Conservation (phyloP, 495 filamentous ascomycete species). For the Immersiella caudata region DNA sequence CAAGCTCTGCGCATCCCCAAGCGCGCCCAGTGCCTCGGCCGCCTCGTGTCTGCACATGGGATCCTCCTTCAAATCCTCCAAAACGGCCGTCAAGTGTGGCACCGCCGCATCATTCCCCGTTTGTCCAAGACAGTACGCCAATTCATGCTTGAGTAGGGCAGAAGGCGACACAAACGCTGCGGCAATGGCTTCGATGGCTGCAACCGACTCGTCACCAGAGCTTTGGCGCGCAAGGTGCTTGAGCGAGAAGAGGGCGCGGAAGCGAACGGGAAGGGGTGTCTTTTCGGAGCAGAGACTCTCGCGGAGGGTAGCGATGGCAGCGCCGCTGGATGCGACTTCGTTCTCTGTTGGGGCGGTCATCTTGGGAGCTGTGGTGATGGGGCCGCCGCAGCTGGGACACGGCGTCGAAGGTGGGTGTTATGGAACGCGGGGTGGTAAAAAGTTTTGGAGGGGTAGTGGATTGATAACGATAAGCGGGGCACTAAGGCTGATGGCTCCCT, state of each 20-base stretch:
- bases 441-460: constrained; percentile 23
- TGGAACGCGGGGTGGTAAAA: constrained; percentile 18
- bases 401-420: background rate
- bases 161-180: constrained; percentile 84
- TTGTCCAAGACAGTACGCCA: constrained; percentile 97
- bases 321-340: background rate
- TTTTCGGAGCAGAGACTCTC: constrained; percentile 75
- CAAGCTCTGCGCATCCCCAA: constrained; percentile 73
- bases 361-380: background rate
- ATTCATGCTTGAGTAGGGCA: constrained; percentile 87
- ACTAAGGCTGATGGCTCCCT: background rate
- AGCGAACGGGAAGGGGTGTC: constrained; percentile 82
- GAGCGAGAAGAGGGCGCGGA: constrained; percentile 96
- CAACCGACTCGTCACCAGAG: constrained; percentile 60
- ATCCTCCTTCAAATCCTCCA: constrained; percentile 79
- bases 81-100: constrained; percentile 71
- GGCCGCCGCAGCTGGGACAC: background rate
- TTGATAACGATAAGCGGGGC: constrained; percentile 20
- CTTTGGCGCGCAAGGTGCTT: constrained; percentile 84
- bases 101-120: constrained; percentile 74
- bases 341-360: constrained; percentile 4
- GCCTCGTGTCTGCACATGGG: constrained; percentile 96
- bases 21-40: constrained; percentile 89
- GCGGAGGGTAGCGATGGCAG: constrained; percentile 64
- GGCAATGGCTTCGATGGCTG: constrained; percentile 90